Percentiles rank a stretch among this genome's conserved stretches.
Evolutionary conservation across 805 yeast species (phyloP).

Genomic region (Candida ficus): DNA sequence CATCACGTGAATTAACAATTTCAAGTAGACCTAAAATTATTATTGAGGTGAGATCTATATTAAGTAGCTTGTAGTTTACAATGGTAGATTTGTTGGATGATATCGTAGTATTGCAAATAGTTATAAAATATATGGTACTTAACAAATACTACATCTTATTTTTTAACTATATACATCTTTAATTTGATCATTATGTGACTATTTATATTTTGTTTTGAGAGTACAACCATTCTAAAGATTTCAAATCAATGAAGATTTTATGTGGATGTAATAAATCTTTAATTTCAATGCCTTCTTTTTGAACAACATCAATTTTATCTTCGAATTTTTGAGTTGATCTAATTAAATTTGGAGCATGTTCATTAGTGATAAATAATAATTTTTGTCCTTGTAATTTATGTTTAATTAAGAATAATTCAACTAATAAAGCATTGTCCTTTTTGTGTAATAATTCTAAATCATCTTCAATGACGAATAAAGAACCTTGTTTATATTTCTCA

Average conservation of each 20-base stretch:
- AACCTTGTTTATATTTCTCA: conserved; percentile 72
- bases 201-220: conserved; percentile 3
- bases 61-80: too few relatives aligned
- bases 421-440: conserved; percentile 38
- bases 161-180: neutral
- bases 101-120: too few relatives aligned
- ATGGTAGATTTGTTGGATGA: too few relatives aligned
- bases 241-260: conserved; percentile 64
- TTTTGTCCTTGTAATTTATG: conserved; percentile 48
- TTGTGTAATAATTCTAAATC: conserved; percentile 29
- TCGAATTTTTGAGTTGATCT: conserved; percentile 49
- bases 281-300: conserved; percentile 75
- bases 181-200: neutral
- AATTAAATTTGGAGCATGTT: conserved; percentile 53
- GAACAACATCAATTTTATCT: conserved; percentile 55
- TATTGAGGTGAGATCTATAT: too few relatives aligned
- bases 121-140: too few relatives aligned
- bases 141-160: too few relatives aligned
- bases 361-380: conserved; percentile 64
- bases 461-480: conserved; percentile 57
- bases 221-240: conserved; percentile 61
- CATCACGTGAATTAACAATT: conserved; percentile 1
- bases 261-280: conserved; percentile 79
- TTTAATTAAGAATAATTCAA: conserved; percentile 42
- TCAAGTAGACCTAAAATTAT: too few relatives aligned